Evolutionary conservation across 2,329 filamentous ascomycete genomes (phyloP), one percentile per base, ranked within the genome.

Genomic region (Botrytis cinerea): DNA sequence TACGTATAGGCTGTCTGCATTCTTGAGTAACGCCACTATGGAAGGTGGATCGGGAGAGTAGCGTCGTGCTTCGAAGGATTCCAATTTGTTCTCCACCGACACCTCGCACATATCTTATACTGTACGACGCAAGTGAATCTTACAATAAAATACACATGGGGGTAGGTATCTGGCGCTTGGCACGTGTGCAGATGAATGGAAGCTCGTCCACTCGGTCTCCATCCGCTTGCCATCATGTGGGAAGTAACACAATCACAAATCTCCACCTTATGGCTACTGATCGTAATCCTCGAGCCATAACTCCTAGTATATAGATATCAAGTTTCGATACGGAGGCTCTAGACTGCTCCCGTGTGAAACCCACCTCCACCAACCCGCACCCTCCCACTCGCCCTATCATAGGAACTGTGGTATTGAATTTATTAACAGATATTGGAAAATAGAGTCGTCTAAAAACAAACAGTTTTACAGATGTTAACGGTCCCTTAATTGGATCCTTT

Each of bases 221-320:
- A 51, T 43, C 38, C 48, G 51, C 38, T 57, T 69, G 46, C 28
- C n/a, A 69, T 69, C 18, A 69, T 69, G 66, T 68, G 66, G 66
- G 48, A 57, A 57, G 66, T 57, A 43, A 69, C 48, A 69, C 66
- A 38, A 69, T 69, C 18, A 20, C n/a, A 69, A 22, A 43, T 45
- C 54, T 57, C 40, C 40, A 64, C 5, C 18, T 46, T 8, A 64
- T 57, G n/a, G 18, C n/a, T 38, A 57, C 38, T 57, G 48, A 12
- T 40, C 25, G 51, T 32, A 57, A 25, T 25, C n/a, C 40, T 69
- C 38, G 66, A 57, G 38, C 48, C 18, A 32, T n/a, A 43, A 9
- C 25, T 4, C 12, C 18, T 18, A 28, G 22, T 12, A 54, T 14
- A 28, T n/a, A 54, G n/a, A 57, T 18, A 43, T 7, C 48, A 32